Evolutionary conservation across 164 flowering plant species (phyloP).

Genomic region (Dillenia suffruticosa): DNA sequence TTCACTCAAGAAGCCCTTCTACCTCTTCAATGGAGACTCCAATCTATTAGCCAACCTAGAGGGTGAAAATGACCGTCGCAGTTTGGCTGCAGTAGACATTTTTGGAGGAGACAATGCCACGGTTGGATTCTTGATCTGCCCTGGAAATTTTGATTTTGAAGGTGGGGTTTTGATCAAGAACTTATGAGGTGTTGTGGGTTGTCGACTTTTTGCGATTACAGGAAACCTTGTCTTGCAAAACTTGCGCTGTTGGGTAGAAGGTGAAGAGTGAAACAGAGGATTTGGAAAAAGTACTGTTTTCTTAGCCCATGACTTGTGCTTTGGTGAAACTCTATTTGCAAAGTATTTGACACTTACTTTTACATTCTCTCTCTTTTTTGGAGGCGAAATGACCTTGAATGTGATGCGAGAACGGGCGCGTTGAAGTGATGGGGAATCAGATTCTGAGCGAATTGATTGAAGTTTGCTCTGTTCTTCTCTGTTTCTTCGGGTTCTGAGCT

Average conservation of each 20-base stretch:
- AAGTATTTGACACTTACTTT: slow-evolving; percentile 32
- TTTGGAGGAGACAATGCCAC: slow-evolving; percentile 38
- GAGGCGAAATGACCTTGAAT: slow-evolving; percentile 62
- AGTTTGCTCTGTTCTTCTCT: slow-evolving; percentile 56
- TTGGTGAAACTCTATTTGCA: slow-evolving; percentile 80
- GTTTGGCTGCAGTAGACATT: slow-evolving; percentile 39
- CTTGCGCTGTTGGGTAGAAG: slow-evolving; percentile 42
- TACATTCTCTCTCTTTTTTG: slow-evolving; percentile 28
- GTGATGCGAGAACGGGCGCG: slow-evolving; percentile 71
- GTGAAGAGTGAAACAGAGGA: slow-evolving; percentile 63
- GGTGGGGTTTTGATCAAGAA: slow-evolving; percentile 76
- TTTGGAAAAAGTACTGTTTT: slow-evolving; percentile 89
- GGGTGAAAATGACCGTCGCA: slow-evolving; percentile 68
- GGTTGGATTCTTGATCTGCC: slow-evolving; percentile 38
- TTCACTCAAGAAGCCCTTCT: slow-evolving; percentile 23
- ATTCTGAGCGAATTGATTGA: slow-evolving; percentile 37
- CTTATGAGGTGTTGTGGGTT: slow-evolving; percentile 47
- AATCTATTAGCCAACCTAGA: slow-evolving; percentile 54
- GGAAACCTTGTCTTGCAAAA: slow-evolving; percentile 70
- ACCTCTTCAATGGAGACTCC: slow-evolving; percentile 62
- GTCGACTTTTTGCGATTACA: slow-evolving; percentile 33
- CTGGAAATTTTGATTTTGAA: slow-evolving; percentile 42
- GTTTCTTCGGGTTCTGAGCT: slow-evolving; percentile 50
- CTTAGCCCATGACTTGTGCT: slow-evolving; percentile 73
- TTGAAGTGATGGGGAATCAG: slow-evolving; percentile 39